phyloP scores from a whole-genome alignment of 176 grass and related monocot genomes.

The Eragrostis nindensis region DNA sequence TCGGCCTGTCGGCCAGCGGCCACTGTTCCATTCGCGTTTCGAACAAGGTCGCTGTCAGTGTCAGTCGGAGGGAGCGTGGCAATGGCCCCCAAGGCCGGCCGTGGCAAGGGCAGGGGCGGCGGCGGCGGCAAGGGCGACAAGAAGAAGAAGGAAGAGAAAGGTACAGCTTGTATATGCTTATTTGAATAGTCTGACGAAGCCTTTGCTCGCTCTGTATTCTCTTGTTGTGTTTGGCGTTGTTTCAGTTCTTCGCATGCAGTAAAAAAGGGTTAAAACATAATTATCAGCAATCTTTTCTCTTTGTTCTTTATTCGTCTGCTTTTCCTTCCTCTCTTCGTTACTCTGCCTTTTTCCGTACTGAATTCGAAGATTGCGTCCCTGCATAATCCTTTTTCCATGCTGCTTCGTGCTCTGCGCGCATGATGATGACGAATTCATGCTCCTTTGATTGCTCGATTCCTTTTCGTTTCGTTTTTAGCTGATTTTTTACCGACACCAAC shows the following conservation, averaged over 20 bases:
- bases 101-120: conserved; percentile 70
- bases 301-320: conserved; percentile 19
- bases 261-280: not conserved
- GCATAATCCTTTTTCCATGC: not conserved
- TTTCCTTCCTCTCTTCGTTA: not conserved
- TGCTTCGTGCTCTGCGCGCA: not conserved
- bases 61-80: not conserved
- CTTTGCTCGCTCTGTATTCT: not conserved
- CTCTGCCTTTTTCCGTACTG: not conserved
- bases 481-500: not conserved
- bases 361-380: not conserved
- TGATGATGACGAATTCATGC: not conserved
- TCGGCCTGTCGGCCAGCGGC: not conserved
- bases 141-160: conserved; percentile 99
- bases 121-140: conserved; percentile 67
- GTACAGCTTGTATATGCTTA: conserved; percentile 23
- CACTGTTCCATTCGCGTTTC: not conserved
- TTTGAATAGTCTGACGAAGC: not conserved
- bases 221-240: not conserved
- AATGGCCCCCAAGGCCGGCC: conserved; percentile 95
- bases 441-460: not conserved
- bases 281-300: not conserved
- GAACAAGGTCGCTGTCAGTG: not conserved
- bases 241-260: conserved; percentile 13
- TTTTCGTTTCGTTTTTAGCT: not conserved